Evolutionary conservation across 1,139 yeast genomes (phyloP).

Genomic region (Blastobotrys capitulatus): DNA sequence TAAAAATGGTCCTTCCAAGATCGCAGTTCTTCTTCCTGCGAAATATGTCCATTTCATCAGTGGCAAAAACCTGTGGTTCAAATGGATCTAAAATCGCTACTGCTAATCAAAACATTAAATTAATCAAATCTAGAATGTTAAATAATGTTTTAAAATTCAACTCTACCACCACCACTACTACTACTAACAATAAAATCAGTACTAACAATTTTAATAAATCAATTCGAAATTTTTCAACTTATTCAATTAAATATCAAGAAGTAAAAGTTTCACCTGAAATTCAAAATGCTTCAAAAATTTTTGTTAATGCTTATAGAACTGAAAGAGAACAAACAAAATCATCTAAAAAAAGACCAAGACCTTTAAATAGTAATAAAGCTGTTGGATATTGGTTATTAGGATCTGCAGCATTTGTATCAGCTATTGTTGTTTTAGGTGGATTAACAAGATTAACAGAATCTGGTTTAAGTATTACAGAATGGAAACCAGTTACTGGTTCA

Average conservation of each 20-base stretch:
- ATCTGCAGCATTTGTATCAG: conserved; percentile 87
- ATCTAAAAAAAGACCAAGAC: conserved; percentile 19
- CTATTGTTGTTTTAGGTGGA: conserved; percentile 95
- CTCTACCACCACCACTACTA: neutral
- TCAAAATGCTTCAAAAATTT: conserved; percentile 14
- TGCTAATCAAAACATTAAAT: neutral
- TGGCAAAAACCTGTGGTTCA: conserved; percentile 29
- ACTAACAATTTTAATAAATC: neutral
- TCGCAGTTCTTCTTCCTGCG: conserved; percentile 35
- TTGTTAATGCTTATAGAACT: conserved; percentile 13
- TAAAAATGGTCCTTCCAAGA: conserved; percentile 24
- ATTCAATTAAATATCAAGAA: neutral
- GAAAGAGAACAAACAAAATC: neutral
- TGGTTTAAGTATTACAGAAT: conserved; percentile 93
- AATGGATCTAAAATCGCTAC: conserved; percentile 8
- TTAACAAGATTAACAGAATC: conserved; percentile 92
- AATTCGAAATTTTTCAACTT: conserved; percentile 1
- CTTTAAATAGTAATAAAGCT: conserved; percentile 28
- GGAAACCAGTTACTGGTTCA: conserved; percentile 97
- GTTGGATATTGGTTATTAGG: conserved; percentile 91
- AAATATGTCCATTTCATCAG: conserved; percentile 26
- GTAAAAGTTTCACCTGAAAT: conserved; percentile 12
- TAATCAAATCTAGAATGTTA: neutral
- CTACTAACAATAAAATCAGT: neutral
- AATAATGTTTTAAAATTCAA: neutral